Evolutionary conservation across 129 eudicot species (phyloP).

Genomic region (Tagetes patula): DNA sequence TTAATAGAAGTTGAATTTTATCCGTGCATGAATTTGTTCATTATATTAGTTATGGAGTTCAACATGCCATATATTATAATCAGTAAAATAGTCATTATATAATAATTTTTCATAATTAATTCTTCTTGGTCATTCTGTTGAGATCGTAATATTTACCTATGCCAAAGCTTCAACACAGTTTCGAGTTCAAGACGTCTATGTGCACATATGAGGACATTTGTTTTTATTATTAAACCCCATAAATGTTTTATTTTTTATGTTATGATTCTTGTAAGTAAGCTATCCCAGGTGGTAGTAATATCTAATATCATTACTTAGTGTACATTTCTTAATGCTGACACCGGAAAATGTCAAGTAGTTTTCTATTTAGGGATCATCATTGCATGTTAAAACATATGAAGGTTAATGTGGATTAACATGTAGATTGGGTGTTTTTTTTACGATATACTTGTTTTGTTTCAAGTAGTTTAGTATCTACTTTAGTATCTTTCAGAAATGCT

Average conservation of each 20-base stretch:
- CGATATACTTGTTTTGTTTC: no score
- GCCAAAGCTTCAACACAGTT: not conserved
- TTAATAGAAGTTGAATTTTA: not conserved
- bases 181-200: not conserved
- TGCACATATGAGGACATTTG: not conserved
- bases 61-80: constrained; percentile 8
- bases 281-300: not conserved
- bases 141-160: no score
- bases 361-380: not conserved
- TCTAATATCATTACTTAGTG: not conserved
- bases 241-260: not conserved
- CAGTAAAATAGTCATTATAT: not conserved
- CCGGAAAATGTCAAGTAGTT: not conserved
- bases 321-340: not conserved
- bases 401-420: not conserved
- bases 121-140: not conserved
- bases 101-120: not conserved
- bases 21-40: not conserved
- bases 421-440: not conserved
- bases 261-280: not conserved
- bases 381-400: not conserved
- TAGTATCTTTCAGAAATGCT: no score
- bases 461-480: no score
- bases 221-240: not conserved
- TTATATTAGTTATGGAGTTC: not conserved